Percentiles rank a stretch among this genome's conserved stretches.
These are phyloP conservation scores for Dactylorhiza incarnata DNA, from an alignment of 106 monocot genomes.

Conservation along the genomic window DNA sequence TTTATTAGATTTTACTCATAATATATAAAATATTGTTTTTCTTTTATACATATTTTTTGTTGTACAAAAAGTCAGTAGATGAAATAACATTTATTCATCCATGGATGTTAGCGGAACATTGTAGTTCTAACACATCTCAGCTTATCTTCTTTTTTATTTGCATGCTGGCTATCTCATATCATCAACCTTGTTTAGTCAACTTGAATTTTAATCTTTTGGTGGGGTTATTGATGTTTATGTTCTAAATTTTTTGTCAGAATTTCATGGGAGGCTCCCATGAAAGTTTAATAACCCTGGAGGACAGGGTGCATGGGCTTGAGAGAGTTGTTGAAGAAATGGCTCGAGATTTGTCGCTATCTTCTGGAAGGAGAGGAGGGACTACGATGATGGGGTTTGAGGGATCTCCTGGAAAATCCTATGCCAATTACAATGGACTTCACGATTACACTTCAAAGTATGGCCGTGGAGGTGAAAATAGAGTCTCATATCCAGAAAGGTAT, in stretches of 20 bases:
- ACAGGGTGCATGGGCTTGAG: conserved; percentile 86
- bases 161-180: neutral
- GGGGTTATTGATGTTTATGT: neutral
- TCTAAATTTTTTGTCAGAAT: conserved; percentile 40
- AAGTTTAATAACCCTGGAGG: conserved; percentile 84
- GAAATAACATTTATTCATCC: too few relatives aligned
- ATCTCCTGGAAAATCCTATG: conserved; percentile 59
- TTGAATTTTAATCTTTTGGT: neutral
- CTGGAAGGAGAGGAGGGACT: conserved; percentile 42
- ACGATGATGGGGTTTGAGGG: conserved; percentile 63
- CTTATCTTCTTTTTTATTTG: neutral
- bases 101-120: too few relatives aligned
- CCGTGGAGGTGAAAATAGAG: conserved; percentile 33
- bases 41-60: too few relatives aligned
- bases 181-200: neutral
- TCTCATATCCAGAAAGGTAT: conserved; percentile 60
- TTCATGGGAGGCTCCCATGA: conserved; percentile 98
- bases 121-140: too few relatives aligned
- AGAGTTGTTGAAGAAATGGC: conserved; percentile 95
- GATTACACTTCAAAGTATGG: conserved; percentile 66
- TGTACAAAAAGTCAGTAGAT: too few relatives aligned
- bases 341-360: conserved; percentile 56
- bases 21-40: too few relatives aligned
- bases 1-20: too few relatives aligned
- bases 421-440: conserved; percentile 62